Conservation (phyloP, 495 filamentous ascomycete species). For the Tuber magnatum region DNA sequence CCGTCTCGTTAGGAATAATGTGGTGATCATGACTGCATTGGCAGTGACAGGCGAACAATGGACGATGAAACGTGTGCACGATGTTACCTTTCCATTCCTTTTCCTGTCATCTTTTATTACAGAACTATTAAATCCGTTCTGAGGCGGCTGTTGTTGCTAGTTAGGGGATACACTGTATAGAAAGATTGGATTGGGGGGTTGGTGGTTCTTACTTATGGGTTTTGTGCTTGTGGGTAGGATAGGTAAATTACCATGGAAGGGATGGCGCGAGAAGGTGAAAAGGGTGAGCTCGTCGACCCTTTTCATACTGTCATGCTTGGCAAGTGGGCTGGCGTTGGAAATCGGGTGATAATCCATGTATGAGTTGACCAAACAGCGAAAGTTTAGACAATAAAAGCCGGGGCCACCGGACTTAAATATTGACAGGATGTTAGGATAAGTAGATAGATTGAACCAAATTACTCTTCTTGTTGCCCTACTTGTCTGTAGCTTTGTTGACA, state of each 20-base stretch:
- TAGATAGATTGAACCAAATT: no score
- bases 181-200: not conserved
- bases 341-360: no score
- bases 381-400: no score
- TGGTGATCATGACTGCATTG: not conserved
- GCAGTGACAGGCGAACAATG: not conserved
- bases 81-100: not conserved
- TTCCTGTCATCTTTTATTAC: not conserved
- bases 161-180: not conserved
- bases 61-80: not conserved
- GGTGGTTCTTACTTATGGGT: not conserved
- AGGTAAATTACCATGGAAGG: not conserved
- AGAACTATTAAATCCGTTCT: not conserved
- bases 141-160: not conserved
- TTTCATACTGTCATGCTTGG: no score
- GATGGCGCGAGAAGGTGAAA: no score
- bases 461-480: no score
- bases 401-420: no score
- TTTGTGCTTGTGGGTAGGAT: not conserved
- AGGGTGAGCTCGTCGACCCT: no score
- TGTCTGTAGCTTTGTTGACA: no score
- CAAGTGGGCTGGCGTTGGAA: no score
- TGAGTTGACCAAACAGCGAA: no score
- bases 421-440: no score
- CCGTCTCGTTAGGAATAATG: not conserved